Evolutionary conservation across 495 filamentous ascomycete species (phyloP), one percentile per base, ranked within the genome.

Genomic region (Talaromyces proteolyticus): DNA sequence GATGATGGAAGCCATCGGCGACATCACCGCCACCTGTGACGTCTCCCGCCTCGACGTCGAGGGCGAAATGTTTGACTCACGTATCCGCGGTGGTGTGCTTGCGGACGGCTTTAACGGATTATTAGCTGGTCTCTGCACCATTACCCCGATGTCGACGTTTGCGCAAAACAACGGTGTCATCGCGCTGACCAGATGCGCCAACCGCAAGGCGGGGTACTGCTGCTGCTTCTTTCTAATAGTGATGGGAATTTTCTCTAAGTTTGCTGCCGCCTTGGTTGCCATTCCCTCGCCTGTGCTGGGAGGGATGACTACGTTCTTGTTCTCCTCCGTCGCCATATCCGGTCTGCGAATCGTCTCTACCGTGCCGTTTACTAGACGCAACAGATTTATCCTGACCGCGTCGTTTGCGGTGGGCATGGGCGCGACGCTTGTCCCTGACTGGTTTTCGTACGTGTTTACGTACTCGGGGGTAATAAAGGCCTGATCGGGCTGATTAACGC

Each of bases 111-210:
- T 92, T 29, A 91, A 86, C 64, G 88, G 89, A 24, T 67, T 92
- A 44, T 60, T 96, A 21, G 88, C 89, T 14, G 88, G 84, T 1
- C 76, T 96, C 38, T 84, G 80, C 72, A 95, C 91, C 22, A 89
- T 91, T 55, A 89, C 86, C 0, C 88, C 90, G 18, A 88, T 92
- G 83, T 83, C 78, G 6, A 87, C 84, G 53, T 84, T 83, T 44
- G 84, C 90, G 0, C 89, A 95, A 66, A 95, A 96, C 67, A 96
- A 96, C 68, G 84, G 90, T 55, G 91, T 96, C 50, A 95, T 96
- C 53, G 85, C 89, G 5, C 74, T 95, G 18, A 95, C 90, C 3
- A 80, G 88, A 18, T 95, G 91, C 64, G 91, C 91, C 0, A 96
- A 93, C 65, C 81, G 91, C 43, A 87, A 81, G 11, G 91, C 91